Evolutionary conservation across 208 protist genomes (phyloP).

Genomic region (Wallacemonas rigidus): DNA sequence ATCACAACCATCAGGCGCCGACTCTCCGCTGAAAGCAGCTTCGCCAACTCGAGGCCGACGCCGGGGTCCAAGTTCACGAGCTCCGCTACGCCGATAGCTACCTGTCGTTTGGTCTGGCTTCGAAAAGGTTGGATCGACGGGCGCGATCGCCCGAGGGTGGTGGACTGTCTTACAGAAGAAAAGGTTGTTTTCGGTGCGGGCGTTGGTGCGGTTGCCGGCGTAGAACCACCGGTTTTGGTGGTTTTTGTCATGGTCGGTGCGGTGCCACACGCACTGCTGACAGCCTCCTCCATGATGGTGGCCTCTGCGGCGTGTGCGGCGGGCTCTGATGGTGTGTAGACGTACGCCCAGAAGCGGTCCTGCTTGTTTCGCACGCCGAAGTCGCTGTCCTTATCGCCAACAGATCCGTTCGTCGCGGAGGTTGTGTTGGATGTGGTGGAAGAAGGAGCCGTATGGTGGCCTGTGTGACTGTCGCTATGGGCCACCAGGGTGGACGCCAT

Average conservation of each 20-base stretch:
- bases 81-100: conserved; percentile 44
- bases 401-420: neutral
- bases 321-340: neutral
- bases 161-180: conserved; percentile 5
- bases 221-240: neutral
- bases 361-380: neutral
- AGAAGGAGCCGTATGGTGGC: neutral
- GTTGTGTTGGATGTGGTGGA: neutral
- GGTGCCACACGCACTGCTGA: neutral
- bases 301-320: neutral
- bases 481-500: neutral
- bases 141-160: neutral
- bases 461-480: neutral
- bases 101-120: conserved; percentile 52
- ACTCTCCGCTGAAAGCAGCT: conserved; percentile 66
- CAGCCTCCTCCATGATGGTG: too few species aligned
- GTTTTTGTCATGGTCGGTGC: neutral
- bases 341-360: neutral
- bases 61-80: conserved; percentile 57
- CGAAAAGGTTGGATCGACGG: conserved; percentile 32
- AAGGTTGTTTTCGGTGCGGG: conserved; percentile 3
- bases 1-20: conserved; percentile 78
- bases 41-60: conserved; percentile 47
- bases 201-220: neutral
- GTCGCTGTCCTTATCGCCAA: neutral